Percentiles rank a stretch among this genome's conserved stretches.
phyloP scores from a whole-genome alignment of 345 rosid species.

The Eucalyptus microcorys region DNA sequence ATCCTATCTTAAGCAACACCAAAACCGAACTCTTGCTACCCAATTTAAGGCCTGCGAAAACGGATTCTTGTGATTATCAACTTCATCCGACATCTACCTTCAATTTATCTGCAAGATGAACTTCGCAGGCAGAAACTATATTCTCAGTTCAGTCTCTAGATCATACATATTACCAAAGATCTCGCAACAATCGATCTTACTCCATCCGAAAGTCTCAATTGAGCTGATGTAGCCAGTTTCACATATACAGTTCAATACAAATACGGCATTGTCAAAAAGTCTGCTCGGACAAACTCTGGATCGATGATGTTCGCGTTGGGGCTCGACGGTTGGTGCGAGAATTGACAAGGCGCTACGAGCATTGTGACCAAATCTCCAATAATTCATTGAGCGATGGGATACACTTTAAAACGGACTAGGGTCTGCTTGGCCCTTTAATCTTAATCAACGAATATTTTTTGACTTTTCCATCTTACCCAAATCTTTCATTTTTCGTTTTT shows the following conservation, averaged over 20 bases:
- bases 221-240: background rate
- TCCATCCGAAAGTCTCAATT: background rate
- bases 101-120: background rate
- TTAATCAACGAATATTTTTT: background rate
- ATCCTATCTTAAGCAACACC: background rate
- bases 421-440: background rate
- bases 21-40: slow-evolving; percentile 11
- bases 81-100: background rate
- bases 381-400: background rate
- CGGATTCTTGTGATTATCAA: background rate
- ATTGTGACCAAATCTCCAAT: background rate
- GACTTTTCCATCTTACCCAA: background rate
- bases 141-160: background rate
- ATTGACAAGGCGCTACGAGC: background rate
- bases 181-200: background rate
- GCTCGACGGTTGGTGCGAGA: background rate
- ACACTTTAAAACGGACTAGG: background rate
- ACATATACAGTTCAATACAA: background rate
- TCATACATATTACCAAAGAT: background rate
- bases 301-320: background rate
- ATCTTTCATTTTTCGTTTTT: background rate
- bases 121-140: background rate
- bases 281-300: background rate
- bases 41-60: slow-evolving; percentile 2
- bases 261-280: background rate